phyloP scores from a whole-genome alignment of 2,329 filamentous ascomycete genomes.

The Zarea fungicola region DNA sequence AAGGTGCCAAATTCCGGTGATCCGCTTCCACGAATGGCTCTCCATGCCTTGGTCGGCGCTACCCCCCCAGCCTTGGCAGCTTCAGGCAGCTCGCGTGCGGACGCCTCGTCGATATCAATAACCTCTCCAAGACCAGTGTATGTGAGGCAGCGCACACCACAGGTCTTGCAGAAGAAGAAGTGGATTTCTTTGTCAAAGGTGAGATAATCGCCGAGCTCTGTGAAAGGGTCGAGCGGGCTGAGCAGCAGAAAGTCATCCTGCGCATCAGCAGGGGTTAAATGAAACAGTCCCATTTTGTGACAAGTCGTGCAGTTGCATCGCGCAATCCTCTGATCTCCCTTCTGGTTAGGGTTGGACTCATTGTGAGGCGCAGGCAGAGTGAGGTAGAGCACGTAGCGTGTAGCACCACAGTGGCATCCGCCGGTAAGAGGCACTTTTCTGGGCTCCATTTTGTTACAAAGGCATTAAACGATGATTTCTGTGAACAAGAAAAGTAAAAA shows the following conservation, averaged over 20 bases:
- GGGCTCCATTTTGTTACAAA: not conserved
- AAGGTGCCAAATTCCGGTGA: slow-evolving; percentile 4
- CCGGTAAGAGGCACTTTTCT: not conserved
- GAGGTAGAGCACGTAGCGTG: slow-evolving; percentile 5
- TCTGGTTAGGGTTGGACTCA: not conserved
- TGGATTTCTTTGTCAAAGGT: slow-evolving; percentile 21
- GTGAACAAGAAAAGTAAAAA: not conserved
- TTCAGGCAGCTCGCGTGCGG: slow-evolving; percentile 8
- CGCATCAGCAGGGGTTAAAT: slow-evolving; percentile 31
- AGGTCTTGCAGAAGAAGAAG: slow-evolving; percentile 24
- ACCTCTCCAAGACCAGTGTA: slow-evolving; percentile 15
- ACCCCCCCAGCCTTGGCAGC: not conserved
- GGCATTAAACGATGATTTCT: not conserved
- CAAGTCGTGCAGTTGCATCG: slow-evolving; percentile 41
- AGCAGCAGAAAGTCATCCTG: slow-evolving; percentile 39
- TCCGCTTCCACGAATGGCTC: slow-evolving; percentile 7
- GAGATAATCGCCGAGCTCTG: slow-evolving; percentile 34
- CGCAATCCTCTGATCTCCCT: not conserved
- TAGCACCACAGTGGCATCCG: slow-evolving; percentile 10
- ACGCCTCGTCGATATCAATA: slow-evolving; percentile 7
- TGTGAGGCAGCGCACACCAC: slow-evolving; percentile 35
- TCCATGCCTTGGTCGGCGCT: slow-evolving; percentile 11
- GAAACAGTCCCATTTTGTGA: slow-evolving; percentile 39
- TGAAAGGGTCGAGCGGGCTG: slow-evolving; percentile 29
- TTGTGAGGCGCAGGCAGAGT: slow-evolving; percentile 2